Conservation (phyloP, 2,329 filamentous ascomycete genomes). For the Fusarium sp. region DNA sequence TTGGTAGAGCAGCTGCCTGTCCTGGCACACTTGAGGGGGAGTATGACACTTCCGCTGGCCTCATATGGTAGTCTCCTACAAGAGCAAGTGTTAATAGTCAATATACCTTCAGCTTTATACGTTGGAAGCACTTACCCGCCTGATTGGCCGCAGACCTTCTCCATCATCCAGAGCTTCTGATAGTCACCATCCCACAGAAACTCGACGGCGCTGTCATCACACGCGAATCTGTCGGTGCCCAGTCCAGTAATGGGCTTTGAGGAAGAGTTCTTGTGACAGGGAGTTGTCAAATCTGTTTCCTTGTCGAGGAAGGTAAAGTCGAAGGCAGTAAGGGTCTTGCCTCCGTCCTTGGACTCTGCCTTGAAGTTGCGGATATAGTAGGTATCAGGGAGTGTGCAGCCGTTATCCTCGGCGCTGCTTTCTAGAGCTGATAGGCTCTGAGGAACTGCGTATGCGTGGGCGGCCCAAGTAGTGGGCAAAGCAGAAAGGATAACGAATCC, state of each 20-base stretch:
- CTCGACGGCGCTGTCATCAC: conserved; percentile 56
- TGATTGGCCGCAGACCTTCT: conserved; percentile 57
- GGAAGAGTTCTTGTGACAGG: conserved; percentile 59
- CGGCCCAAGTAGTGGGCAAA: conserved; percentile 41
- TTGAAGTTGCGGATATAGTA: conserved; percentile 57
- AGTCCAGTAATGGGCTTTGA: conserved; percentile 50
- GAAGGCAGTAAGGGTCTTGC: conserved; percentile 50
- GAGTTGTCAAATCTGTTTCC: conserved; percentile 56
- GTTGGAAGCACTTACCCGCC: conserved; percentile 51
- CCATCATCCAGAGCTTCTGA: conserved; percentile 57
- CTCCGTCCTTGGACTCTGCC: conserved; percentile 51
- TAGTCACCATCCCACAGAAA: conserved; percentile 57
- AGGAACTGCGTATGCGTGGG: conserved; percentile 48
- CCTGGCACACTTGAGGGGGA: conserved; percentile 40
- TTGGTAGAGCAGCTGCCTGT: conserved; percentile 46
- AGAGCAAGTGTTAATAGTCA: conserved; percentile 5
- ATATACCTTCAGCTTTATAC: neutral
- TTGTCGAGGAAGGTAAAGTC: conserved; percentile 58
- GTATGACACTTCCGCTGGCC: conserved; percentile 47
- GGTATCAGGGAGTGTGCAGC: conserved; percentile 54
- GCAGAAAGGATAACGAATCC: conserved; percentile 39
- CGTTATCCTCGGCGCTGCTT: conserved; percentile 37
- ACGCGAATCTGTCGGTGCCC: conserved; percentile 56
- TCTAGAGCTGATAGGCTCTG: conserved; percentile 44
- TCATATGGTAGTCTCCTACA: conserved; percentile 49